Evolutionary conservation across 2,329 filamentous ascomycete species (phyloP), one percentile per base, ranked within the genome.

Genomic region (Diaporthe ampelina): DNA sequence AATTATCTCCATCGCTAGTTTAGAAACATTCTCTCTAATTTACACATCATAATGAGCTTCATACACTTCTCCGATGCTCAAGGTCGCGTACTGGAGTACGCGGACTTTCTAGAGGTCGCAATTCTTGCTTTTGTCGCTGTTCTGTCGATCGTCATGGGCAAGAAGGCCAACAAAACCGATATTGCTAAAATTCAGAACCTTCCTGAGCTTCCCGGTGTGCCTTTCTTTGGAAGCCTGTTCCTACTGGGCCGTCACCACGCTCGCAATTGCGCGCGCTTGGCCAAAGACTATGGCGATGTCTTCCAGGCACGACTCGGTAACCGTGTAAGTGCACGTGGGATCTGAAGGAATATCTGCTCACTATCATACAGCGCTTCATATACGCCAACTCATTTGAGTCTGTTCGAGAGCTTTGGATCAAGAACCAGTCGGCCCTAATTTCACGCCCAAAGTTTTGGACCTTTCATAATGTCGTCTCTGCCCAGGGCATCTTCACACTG

Each of bases 381-480:
- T 58, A 58, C 24, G 56, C 32, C 19, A 58, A 58, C 56, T 58
- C 56, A 1, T 58, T 58, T 37, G 56, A 58, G 56, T 58, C 56
- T 58, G 56, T 58, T 35, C 32, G 56, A 58, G 56, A 37, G 29
- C 29, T 58, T 17, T 58, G 56, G 56, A 58, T 58, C 56, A 58
- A 37, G 56, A 58, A 58, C 32, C 56, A 58, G 32, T 58, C 56
- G 24, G 56, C 56, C n/a, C 56, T 58, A n/a, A 37, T 58, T 21
- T 58, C 56, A 10, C 56, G 56, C 56, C 56, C 56, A 32, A 58
- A 37, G 56, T 1, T 8, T 0, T 58, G 56, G 56, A 58, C 56
- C 2, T 58, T 58, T 13, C 56, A 58, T 58, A 13, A 24, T 37
- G 32, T 58, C 56, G 32, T 58, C 56, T 58, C 56, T 1, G 29